Percentiles rank a stretch among this genome's conserved stretches.
These are phyloP conservation scores for Suillus fuscotomentosus DNA, from an alignment of 768 basidiomycete species.

Conservation along the genomic window DNA sequence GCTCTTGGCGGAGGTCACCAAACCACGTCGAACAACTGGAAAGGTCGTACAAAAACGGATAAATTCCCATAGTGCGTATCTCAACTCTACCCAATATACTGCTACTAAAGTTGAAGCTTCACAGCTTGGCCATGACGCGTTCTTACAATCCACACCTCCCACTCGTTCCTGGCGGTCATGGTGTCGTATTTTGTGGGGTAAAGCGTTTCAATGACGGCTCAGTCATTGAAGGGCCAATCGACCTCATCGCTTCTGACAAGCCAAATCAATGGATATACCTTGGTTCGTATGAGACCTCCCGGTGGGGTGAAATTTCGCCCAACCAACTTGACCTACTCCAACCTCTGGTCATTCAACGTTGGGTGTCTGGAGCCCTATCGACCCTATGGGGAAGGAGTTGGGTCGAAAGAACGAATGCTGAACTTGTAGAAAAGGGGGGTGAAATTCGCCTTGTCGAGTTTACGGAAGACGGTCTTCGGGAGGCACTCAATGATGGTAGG, in stretches of 20 bases:
- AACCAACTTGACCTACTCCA: constrained; percentile 12
- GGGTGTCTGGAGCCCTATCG: constrained; percentile 8
- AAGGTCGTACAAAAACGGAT: neutral
- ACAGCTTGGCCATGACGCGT: constrained; percentile 13
- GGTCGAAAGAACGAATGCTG: constrained; percentile 2
- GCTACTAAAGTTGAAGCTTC: neutral
- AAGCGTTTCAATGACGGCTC: constrained; percentile 2
- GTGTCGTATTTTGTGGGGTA: constrained; percentile 12
- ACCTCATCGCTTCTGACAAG: constrained; percentile 16
- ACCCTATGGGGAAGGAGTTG: constrained; percentile 3
- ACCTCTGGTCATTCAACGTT: constrained; percentile 5
- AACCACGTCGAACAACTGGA: constrained; percentile 1
- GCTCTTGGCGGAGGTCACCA: neutral
- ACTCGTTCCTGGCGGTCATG: constrained; percentile 12
- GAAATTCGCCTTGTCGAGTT: constrained; percentile 3
- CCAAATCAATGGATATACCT: constrained; percentile 5
- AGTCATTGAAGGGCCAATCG: constrained; percentile 5
- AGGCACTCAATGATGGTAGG: constrained; percentile 17
- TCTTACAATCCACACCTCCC: constrained; percentile 18
- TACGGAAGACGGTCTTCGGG: constrained; percentile 6
- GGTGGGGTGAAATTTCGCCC: constrained; percentile 14
- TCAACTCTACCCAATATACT: neutral
- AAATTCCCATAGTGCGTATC: constrained; percentile 1
- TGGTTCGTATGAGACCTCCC: constrained; percentile 12
- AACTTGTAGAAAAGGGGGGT: constrained; percentile 1